Percentiles rank a stretch among this genome's conserved stretches.
phyloP scores from a whole-genome alignment of 2,329 filamentous ascomycete species.

The Mycosphaerella sp. region DNA sequence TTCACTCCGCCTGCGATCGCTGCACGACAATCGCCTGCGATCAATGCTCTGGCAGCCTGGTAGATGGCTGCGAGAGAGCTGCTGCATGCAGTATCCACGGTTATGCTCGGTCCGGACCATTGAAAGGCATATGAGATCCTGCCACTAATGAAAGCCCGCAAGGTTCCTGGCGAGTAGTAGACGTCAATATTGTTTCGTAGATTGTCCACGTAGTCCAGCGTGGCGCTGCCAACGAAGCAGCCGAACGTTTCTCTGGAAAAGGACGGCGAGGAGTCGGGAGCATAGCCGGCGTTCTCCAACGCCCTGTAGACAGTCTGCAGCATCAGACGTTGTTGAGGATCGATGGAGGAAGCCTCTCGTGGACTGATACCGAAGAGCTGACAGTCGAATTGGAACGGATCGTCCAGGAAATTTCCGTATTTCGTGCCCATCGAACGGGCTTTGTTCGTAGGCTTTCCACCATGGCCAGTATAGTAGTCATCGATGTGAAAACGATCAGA shows the following conservation, averaged over 20 bases:
- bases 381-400: conserved; percentile 36
- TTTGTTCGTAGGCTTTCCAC: too few species aligned
- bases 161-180: conserved; percentile 18
- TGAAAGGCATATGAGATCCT: conserved; percentile 26
- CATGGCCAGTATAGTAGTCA: too few species aligned
- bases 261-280: conserved; percentile 28
- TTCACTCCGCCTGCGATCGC: conserved; percentile 25
- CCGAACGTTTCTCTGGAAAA: conserved; percentile 26
- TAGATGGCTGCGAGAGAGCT: conserved; percentile 21
- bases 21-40: conserved; percentile 16
- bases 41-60: too few species aligned
- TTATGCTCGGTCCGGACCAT: conserved; percentile 22
- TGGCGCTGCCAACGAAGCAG: conserved; percentile 30
- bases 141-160: conserved; percentile 11
- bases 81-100: conserved; percentile 27
- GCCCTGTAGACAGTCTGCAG: conserved; percentile 28
- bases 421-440: too few species aligned
- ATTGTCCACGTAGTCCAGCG: conserved; percentile 30
- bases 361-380: conserved; percentile 38
- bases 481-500: too few species aligned
- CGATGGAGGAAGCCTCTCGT: conserved; percentile 22
- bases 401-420: conserved; percentile 35
- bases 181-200: conserved; percentile 20
- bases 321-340: conserved; percentile 23
- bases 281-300: conserved; percentile 24